phyloP scores from a whole-genome alignment of 1,139 yeast species.

The Magnusiomyces fungicola region DNA sequence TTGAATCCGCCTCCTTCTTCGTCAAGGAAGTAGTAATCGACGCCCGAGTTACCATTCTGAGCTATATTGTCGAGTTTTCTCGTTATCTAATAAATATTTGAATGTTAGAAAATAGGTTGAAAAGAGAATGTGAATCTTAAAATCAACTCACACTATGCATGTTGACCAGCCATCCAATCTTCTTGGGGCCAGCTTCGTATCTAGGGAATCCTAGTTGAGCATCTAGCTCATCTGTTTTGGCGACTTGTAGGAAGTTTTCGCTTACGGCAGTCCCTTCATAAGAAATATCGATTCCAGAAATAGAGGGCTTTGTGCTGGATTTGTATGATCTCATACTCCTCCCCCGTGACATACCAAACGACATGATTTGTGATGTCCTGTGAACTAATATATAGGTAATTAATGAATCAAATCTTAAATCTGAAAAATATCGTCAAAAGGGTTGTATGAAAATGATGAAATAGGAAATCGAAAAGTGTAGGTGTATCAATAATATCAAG shows the following conservation, averaged over 20 bases:
- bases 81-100: slow-evolving; percentile 35
- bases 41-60: slow-evolving; percentile 51
- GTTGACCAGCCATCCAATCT: slow-evolving; percentile 80
- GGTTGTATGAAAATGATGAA: no score
- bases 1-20: slow-evolving; percentile 97
- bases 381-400: no score
- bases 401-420: no score
- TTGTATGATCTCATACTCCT: slow-evolving; percentile 1
- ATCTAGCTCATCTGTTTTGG: slow-evolving; percentile 40
- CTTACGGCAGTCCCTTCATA: slow-evolving; percentile 49
- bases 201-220: slow-evolving; percentile 78
- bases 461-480: no score
- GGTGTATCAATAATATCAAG: no score
- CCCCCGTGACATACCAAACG: not conserved
- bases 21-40: slow-evolving; percentile 91
- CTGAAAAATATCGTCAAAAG: no score
- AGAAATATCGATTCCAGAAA: slow-evolving; percentile 82
- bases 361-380: no score
- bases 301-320: slow-evolving; percentile 36
- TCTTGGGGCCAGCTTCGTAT: slow-evolving; percentile 63
- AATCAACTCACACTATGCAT: slow-evolving; percentile 41
- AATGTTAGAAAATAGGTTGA: not conserved
- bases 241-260: slow-evolving; percentile 24
- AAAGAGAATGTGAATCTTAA: not conserved
- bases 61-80: slow-evolving; percentile 46